A percentile compares a stretch with the other conserved stretches of the same genome.
phyloP scores from a whole-genome alignment of 495 filamentous ascomycete species.

The Cairneyella variabilis region DNA sequence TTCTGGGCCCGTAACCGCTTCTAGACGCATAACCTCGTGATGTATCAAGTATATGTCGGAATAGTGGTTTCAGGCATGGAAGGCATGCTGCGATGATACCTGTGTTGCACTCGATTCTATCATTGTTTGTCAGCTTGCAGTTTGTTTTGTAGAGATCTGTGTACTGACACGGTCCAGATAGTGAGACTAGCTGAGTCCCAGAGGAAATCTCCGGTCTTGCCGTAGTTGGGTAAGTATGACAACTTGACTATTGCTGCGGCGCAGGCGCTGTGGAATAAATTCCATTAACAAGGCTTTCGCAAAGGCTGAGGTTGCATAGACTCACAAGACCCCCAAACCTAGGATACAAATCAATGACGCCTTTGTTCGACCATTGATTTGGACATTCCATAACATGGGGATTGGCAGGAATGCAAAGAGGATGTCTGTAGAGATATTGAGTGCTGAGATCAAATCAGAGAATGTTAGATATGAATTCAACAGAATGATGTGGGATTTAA shows the following conservation, averaged over 20 bases:
- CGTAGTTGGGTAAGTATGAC: slow-evolving; percentile 32
- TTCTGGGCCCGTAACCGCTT: neutral
- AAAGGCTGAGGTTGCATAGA: neutral
- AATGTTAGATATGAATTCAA: neutral
- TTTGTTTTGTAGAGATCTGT: neutral
- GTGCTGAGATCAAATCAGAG: neutral
- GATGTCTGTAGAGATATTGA: slow-evolving; percentile 29
- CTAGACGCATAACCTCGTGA: no score
- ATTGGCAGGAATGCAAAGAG: slow-evolving; percentile 39
- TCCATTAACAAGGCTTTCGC: neutral
- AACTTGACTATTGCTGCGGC: slow-evolving; percentile 32
- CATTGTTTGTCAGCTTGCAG: neutral
- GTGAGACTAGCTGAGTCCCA: slow-evolving; percentile 36
- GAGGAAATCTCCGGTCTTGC: slow-evolving; percentile 38
- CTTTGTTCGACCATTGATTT: slow-evolving; percentile 40
- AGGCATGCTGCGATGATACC: neutral
- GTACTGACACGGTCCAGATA: slow-evolving; percentile 23
- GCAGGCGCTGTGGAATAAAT: neutral
- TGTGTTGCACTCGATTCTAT: neutral
- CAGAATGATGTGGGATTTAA: neutral
- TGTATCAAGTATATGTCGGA: slow-evolving; percentile 2
- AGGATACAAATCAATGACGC: slow-evolving; percentile 39
- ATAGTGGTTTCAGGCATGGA: neutral
- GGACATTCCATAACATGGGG: slow-evolving; percentile 41
- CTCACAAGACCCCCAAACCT: slow-evolving; percentile 43